Base-by-base conservation (phyloP, 2,329 filamentous ascomycete species). In the Hypoxylon sp. region DNA sequence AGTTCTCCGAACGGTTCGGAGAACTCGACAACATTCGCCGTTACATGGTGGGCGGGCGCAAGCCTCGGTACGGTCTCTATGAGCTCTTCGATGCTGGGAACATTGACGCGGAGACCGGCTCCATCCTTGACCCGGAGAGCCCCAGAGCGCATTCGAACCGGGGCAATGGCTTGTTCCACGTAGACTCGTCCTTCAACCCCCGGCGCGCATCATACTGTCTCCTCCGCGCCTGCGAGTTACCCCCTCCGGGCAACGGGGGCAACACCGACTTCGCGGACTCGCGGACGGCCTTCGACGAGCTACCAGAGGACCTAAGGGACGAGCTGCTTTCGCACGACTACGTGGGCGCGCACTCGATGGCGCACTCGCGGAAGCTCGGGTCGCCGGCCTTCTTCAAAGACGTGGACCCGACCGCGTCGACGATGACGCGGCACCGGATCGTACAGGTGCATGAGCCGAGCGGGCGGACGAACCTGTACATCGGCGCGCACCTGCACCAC, bases 51-150 rank as follows among this genome's bases (percentile, higher is more conserved):
- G 78, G 77, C 0, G 85, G 83, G 14, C 81, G 84, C 46, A 80
- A 81, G 70, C 79, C 82, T 63, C 82, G 86, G 19, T 82, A 85
- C 67, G 71, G 76, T 1, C 80, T 83, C 65, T 77, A 81, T 45
- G 83, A 88, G 73, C 80, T 89, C 0, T 89, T 89, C 73, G 87
- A 89, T 69, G 85, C 85, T 0, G 81, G 84, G 56, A 89, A 89
- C 74, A 77, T 88, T 11, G 81, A 86, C 52, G 79, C 80, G 1
- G 81, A 86, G 14, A 67, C 58, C 5, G 58, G 51, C 25, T 19
- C 14, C 0, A 58, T 72, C 2, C 63, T 75, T 0, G 71, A 73
- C 50, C 71, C 71, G 1, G 46, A 63, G 2, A 73, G 72, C 59
- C 14, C 67, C 3, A 68, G 73, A 21, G 70, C 73, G 9, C 72